These are phyloP conservation scores for Pulveroboletus sp. DNA, from an alignment of 768 basidiomycete species.

Conservation along the genomic window DNA sequence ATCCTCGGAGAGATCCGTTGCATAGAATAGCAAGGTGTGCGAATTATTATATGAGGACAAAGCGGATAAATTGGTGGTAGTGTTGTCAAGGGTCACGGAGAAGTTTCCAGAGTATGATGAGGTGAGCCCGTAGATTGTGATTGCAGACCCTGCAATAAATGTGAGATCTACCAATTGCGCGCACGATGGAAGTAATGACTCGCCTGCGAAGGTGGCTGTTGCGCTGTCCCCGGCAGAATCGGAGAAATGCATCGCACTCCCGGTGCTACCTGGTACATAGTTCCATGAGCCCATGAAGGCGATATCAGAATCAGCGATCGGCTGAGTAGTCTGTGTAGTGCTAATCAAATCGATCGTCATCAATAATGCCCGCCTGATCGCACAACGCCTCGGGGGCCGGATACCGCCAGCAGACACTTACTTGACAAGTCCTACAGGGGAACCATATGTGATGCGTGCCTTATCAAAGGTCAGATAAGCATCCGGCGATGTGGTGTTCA, in stretches of 20 bases:
- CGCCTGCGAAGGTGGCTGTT: slow-evolving; percentile 44
- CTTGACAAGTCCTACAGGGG: slow-evolving; percentile 32
- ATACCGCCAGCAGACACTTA: slow-evolving; percentile 25
- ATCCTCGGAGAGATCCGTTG: slow-evolving; percentile 54
- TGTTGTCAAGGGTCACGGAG: slow-evolving; percentile 52
- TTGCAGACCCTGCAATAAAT: slow-evolving; percentile 49
- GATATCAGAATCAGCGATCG: slow-evolving; percentile 43
- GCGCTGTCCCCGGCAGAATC: slow-evolving; percentile 45
- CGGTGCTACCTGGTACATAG: slow-evolving; percentile 31
- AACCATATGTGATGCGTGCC: slow-evolving; percentile 45
- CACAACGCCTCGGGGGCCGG: slow-evolving; percentile 2
- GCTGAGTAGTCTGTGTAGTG: slow-evolving; percentile 33
- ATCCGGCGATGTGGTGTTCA: slow-evolving; percentile 26
- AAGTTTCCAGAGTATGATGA: slow-evolving; percentile 57
- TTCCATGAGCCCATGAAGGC: slow-evolving; percentile 58
- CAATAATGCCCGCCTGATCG: slow-evolving; percentile 12
- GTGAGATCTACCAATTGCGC: neutral
- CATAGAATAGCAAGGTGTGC: slow-evolving; percentile 58
- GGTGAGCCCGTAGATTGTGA: slow-evolving; percentile 57
- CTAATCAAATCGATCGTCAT: slow-evolving; percentile 28
- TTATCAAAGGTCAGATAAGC: slow-evolving; percentile 53
- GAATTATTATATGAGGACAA: slow-evolving; percentile 50
- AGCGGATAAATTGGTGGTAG: slow-evolving; percentile 45
- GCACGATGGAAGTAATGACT: slow-evolving; percentile 17
- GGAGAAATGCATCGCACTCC: slow-evolving; percentile 31